Percentiles rank a stretch among this genome's conserved stretches.
Conservation (phyloP, 345 rosid species). For the Lepidium africanum region DNA sequence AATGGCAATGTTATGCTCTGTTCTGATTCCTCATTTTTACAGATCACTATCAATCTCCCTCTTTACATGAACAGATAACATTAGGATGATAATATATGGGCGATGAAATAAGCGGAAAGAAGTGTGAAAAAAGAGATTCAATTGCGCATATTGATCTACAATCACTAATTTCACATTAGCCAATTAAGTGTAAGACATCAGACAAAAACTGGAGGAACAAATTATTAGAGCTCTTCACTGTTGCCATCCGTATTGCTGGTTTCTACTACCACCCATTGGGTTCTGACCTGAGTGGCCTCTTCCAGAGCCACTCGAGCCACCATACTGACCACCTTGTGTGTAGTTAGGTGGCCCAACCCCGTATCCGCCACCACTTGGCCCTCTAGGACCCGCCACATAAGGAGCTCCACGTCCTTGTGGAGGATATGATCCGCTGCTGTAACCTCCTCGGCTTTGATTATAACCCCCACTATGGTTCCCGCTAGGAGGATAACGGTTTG, state of each 20-base stretch:
- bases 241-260: constrained; percentile 80
- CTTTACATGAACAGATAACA: neutral
- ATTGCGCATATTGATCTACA: neutral
- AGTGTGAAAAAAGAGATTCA: neutral
- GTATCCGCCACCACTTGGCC: constrained; percentile 69
- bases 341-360: constrained; percentile 70
- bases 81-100: neutral
- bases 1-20: neutral
- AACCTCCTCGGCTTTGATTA: constrained; percentile 48
- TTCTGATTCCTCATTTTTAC: neutral
- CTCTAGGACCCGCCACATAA: constrained; percentile 57
- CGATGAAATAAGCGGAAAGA: neutral
- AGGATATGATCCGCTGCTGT: constrained; percentile 65
- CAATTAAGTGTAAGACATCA: neutral
- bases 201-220: neutral
- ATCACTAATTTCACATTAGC: neutral
- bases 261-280: constrained; percentile 77
- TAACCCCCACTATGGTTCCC: constrained; percentile 56
- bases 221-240: constrained; percentile 26
- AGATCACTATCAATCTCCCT: neutral
- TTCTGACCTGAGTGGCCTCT: constrained; percentile 48
- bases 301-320: constrained; percentile 54
- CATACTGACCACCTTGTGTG: constrained; percentile 67
- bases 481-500: constrained; percentile 58
- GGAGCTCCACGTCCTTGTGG: constrained; percentile 78